These are phyloP conservation scores for Mycena vitilis DNA, from an alignment of 768 basidiomycete species.

Conservation along the genomic window DNA sequence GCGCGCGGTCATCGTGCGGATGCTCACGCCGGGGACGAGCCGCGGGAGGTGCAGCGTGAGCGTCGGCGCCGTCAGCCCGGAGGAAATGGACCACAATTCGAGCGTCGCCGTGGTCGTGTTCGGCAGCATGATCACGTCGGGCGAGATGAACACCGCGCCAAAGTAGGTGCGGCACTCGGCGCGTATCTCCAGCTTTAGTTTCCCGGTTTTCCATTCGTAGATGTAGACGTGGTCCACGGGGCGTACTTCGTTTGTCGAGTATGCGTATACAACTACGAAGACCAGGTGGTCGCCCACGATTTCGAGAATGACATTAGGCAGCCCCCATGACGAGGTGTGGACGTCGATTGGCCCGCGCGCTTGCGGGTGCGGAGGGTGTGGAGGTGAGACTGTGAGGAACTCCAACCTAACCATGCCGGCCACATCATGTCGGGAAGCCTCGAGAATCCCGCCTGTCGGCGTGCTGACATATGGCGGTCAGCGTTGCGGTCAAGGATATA, in stretches of 20 bases:
- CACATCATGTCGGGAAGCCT: background rate
- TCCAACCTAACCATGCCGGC: constrained; percentile 33
- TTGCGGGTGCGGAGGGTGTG: constrained; percentile 49
- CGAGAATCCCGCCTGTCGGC: background rate
- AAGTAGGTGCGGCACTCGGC: constrained; percentile 37
- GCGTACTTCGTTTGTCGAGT: background rate
- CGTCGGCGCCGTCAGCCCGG: constrained; percentile 45
- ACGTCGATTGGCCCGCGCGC: constrained; percentile 49
- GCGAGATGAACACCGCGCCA: constrained; percentile 40
- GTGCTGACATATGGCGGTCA: background rate
- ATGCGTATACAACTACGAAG: constrained; percentile 46
- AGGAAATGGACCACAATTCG: constrained; percentile 45
- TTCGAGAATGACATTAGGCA: constrained; percentile 54
- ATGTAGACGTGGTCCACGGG: constrained; percentile 49
- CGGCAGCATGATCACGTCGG: constrained; percentile 42
- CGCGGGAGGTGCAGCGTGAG: constrained; percentile 48
- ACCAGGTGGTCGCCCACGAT: constrained; percentile 59
- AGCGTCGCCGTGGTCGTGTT: constrained; percentile 38
- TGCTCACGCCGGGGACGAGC: constrained; percentile 39
- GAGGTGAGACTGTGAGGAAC: constrained; percentile 51
- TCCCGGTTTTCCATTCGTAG: constrained; percentile 57
- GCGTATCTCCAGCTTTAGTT: constrained; percentile 39
- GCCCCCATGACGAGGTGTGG: constrained; percentile 37
- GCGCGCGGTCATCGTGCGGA: constrained; percentile 48
- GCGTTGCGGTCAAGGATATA: too few relatives aligned